Evolutionary conservation across 352 stramenopile species (phyloP), one percentile per base, ranked within the genome.

Genomic region (Phytophthora sp.): DNA sequence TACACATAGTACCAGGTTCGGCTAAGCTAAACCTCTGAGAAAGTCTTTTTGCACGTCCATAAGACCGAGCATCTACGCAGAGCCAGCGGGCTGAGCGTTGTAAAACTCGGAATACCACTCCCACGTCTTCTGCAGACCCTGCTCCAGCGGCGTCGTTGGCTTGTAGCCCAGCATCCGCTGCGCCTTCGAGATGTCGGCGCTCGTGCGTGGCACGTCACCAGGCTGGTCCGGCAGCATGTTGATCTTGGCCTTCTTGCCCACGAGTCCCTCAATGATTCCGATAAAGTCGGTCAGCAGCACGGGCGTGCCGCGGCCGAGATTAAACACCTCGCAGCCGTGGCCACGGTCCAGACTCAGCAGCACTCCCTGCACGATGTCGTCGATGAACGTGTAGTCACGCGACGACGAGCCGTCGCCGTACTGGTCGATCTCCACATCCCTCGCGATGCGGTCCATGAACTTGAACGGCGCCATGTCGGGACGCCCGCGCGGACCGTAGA

Each of bases 381-480:
- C 89, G 50, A 99, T 98, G 76, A 98, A 99, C 9, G 97, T 99
- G 81, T 99, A 99, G 74, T 99, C 97, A 31, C 97, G 79, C 43
- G 76, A 95, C 6, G 93, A 98, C 6, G 76, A 92, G 23, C 97
- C 97, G 68, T 99, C 96, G 30, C 97, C 97, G 76, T 98, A 99
- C 76, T 99, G 94, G 55, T 99, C 89, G 31, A 99, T 98, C 37
- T 93, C 68, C 21, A 96, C 49, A 34, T 91, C 97, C 18, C 86
- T 77, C 17, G 80, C 92, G 17, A 99, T 93, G 32, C 91, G 78
- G 72, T 99, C 92, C 78, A 99, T 98, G 60, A 99, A 99, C 84
- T 98, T 99, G 84, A 98, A 99, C 28, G 97, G 95, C 8, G 97
- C 97, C 97, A 99, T 99, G 72, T 99, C 97, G 11, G 97, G 97